A percentile compares a stretch with the other conserved stretches of the same genome.
Conservation (phyloP, 176 grass and related monocot genomes). For the Rhynchospora breviuscula region DNA sequence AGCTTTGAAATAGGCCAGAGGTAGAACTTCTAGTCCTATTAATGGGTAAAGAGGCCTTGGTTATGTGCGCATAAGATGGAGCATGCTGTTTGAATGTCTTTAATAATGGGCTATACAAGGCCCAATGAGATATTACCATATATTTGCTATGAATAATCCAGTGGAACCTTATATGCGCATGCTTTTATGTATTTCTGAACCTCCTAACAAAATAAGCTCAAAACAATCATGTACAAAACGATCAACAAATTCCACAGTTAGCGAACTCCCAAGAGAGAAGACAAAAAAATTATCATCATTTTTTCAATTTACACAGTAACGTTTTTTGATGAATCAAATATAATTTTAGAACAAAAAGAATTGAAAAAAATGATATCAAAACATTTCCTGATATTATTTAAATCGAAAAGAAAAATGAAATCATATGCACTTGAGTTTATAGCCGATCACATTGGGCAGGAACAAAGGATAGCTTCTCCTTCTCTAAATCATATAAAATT, state of each 20-base stretch:
- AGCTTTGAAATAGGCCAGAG: not conserved
- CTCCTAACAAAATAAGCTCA: not conserved
- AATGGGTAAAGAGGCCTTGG: not conserved
- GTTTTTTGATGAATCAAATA: not conserved
- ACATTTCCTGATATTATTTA: slow-evolving; percentile 1
- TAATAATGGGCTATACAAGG: not conserved
- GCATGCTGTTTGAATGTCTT: not conserved
- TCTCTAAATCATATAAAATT: slow-evolving; percentile 70
- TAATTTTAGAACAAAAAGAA: slow-evolving; percentile 8
- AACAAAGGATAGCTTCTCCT: slow-evolving; percentile 53
- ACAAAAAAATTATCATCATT: not conserved
- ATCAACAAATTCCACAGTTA: not conserved
- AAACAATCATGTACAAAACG: not conserved
- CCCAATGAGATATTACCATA: not conserved
- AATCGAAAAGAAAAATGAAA: not conserved
- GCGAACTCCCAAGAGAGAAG: not conserved
- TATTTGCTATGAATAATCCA: not conserved
- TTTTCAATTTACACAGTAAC: not conserved
- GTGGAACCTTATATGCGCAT: not conserved
- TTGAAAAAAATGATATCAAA: slow-evolving; percentile 18
- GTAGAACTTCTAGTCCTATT: not conserved
- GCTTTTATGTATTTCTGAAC: not conserved
- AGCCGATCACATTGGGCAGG: slow-evolving; percentile 56
- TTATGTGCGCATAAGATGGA: not conserved
- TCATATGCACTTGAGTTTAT: not conserved